A percentile compares a stretch with the other conserved stretches of the same genome.
Conservation (phyloP, 306 rosid species). For the Vachellia collinsii region DNA sequence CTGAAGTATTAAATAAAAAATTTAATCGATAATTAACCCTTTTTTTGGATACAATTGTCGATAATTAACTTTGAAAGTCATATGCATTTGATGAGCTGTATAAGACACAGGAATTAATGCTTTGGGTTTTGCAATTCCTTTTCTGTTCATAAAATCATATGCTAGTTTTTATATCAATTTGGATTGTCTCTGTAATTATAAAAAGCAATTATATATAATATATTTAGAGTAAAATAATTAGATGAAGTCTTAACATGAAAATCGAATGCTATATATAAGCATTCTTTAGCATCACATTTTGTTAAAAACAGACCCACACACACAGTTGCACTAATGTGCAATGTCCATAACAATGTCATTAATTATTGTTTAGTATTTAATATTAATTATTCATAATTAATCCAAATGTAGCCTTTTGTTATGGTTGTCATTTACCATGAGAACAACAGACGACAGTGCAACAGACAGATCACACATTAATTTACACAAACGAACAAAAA, state of each 20-base stretch:
- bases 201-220: background rate
- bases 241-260: background rate
- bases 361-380: background rate
- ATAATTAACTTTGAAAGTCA: too few relatives aligned
- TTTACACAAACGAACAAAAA: conserved; percentile 6
- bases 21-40: too few relatives aligned
- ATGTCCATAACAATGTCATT: background rate
- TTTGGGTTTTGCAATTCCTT: background rate
- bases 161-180: background rate
- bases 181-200: background rate
- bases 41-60: too few relatives aligned
- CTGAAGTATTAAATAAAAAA: background rate
- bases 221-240: background rate
- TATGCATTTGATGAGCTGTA: background rate
- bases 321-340: background rate
- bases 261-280: background rate
- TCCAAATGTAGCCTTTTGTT: conserved; percentile 27
- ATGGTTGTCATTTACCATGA: conserved; percentile 21
- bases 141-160: background rate
- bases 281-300: background rate
- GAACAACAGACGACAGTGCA: background rate
- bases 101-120: background rate
- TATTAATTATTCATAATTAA: background rate
- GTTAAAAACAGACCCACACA: too few relatives aligned
- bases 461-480: background rate